A percentile compares a stretch with the other conserved stretches of the same genome.
Conservation (phyloP, 495 filamentous ascomycete genomes). For the Aspergillus funiculosus region DNA sequence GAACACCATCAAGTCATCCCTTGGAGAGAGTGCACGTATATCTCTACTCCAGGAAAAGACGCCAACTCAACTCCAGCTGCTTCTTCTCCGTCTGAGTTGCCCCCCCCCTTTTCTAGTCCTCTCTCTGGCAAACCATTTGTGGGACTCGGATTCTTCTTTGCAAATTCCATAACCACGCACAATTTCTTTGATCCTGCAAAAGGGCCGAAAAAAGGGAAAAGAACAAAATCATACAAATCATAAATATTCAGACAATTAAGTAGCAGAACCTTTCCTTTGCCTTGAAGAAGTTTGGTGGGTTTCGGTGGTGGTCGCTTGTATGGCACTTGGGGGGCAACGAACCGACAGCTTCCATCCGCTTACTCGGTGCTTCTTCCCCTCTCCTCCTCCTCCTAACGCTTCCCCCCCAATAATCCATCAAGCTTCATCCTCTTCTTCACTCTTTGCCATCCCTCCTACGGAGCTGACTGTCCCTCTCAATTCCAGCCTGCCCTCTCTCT, state of each 20-base stretch:
- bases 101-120: slow-evolving; percentile 15
- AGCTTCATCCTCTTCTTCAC: slow-evolving; percentile 32
- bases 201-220: slow-evolving; percentile 2
- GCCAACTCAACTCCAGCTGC: slow-evolving; percentile 17
- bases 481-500: background rate
- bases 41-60: slow-evolving; percentile 9
- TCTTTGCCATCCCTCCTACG: slow-evolving; percentile 9
- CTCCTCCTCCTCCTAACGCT: slow-evolving; percentile 16
- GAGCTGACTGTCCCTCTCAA: slow-evolving; percentile 7
- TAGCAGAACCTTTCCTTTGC: slow-evolving; percentile 5
- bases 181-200: background rate
- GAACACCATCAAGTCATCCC: slow-evolving; percentile 2
- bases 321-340: slow-evolving; percentile 25
- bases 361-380: slow-evolving; percentile 35
- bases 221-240: no score
- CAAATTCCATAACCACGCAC: slow-evolving; percentile 5
- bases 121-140: slow-evolving; percentile 13
- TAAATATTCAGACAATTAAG: slow-evolving; percentile 5
- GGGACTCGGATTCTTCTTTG: slow-evolving; percentile 12
- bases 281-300: slow-evolving; percentile 5
- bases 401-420: slow-evolving; percentile 12
- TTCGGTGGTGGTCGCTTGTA: slow-evolving; percentile 16
- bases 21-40: slow-evolving; percentile 3
- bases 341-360: slow-evolving; percentile 30
- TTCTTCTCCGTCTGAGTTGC: slow-evolving; percentile 13